These are phyloP conservation scores for Boechera stricta DNA, from an alignment of 345 rosid genomes.

Conservation along the genomic window DNA sequence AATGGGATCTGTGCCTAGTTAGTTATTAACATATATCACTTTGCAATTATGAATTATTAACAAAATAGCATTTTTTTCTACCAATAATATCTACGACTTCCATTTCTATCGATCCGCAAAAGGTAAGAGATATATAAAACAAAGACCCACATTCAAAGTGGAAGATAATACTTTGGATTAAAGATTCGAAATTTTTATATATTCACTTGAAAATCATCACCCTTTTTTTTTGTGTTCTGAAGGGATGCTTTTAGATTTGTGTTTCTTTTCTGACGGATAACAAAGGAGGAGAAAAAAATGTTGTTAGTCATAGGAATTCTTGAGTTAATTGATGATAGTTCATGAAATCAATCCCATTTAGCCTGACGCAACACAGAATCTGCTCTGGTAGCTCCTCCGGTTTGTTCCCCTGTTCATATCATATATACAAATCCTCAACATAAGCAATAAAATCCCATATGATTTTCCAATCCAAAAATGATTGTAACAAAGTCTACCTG, in stretches of 20 bases:
- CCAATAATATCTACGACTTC: background rate
- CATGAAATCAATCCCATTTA: conserved; percentile 77
- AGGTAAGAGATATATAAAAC: background rate
- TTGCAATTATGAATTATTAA: background rate
- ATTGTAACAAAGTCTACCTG: conserved; percentile 57
- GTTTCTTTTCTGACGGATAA: background rate
- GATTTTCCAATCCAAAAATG: background rate
- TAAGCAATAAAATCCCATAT: background rate
- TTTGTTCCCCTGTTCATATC: conserved; percentile 87
- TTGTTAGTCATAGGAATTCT: conserved; percentile 46
- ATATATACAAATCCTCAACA: conserved; percentile 21
- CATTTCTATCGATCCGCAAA: conserved; percentile 9
- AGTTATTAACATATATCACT: background rate
- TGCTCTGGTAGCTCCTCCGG: conserved; percentile 94
- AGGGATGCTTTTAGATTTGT: conserved; percentile 30
- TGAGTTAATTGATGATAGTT: conserved; percentile 72
- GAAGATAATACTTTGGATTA: background rate
- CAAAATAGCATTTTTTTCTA: background rate
- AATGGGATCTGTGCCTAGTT: conserved; percentile 15
- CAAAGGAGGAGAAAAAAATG: conserved; percentile 30
- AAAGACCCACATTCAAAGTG: background rate
- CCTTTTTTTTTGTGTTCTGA: conserved; percentile 23
- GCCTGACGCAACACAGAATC: conserved; percentile 77
- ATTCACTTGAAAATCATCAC: conserved; percentile 40
- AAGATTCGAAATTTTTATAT: conserved; percentile 33